Base-by-base conservation (phyloP, 495 filamentous ascomycete genomes). In the Hamigera avellanea region DNA sequence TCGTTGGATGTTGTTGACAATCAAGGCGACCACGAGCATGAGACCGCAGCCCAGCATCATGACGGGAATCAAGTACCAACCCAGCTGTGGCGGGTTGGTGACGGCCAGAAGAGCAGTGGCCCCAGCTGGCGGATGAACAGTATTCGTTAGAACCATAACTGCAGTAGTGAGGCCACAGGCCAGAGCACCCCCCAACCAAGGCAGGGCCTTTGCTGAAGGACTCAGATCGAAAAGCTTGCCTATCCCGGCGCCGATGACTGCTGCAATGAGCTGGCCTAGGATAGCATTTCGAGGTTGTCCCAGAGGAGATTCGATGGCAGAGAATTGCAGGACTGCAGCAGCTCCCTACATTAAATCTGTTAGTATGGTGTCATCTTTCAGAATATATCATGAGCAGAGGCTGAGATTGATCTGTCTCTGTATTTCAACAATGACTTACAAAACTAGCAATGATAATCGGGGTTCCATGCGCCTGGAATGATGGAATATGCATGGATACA, bases 91-190 rank as follows among this genome's bases (percentile, higher is more conserved):
- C 0, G 78, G 58, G 32, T 81, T 72, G 0, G 79, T 69, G 2
- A 81, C 83, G 0, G 83, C 83, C 14, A 94, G 60, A 1, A 95
- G 57, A 0, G 88, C 85, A 0, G 85, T 93, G 2, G 88, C 88
- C 6, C 88, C 88, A 0, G 85, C 88, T 0, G 88, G 88, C 5
- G 88, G 88, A 49, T 95, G 82, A 1, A 87, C 67, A 0, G 86
- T 91, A 6, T 77, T 76, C 0, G 84, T 91, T 8, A 86, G 42
- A 0, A 70, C 65, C 88, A 94, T 95, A 34, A 76, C 32, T 0
- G 73, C 66, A 1, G 77, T 84, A 0, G 86, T 71, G 16, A 72
- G 49, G 1, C 75, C 83, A 37, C 81, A 86, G 13, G 80, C 59
- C 0, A 94, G 57, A 2, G 84, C 73, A 14, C 73, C 83, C 0